Evolutionary conservation across 805 yeast genomes (phyloP).

Genomic region (Yueomyces sinensis): DNA sequence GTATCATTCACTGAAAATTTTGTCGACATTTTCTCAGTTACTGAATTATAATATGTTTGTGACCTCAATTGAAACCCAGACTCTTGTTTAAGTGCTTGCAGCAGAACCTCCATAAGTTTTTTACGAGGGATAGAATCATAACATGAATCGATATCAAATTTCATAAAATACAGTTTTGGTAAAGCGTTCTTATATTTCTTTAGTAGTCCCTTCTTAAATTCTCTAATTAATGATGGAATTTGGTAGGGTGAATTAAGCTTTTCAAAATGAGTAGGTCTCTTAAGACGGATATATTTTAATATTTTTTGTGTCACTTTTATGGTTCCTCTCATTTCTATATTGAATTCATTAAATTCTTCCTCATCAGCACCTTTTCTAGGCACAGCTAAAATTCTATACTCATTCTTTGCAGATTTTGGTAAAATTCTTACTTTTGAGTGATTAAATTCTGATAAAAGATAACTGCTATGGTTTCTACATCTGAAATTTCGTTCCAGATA

Average conservation of each 20-base stretch:
- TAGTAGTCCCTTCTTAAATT: constrained; percentile 24
- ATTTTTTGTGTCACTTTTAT: constrained; percentile 33
- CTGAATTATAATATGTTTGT: constrained; percentile 11
- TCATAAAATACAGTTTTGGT: constrained; percentile 37
- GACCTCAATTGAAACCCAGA: constrained; percentile 20
- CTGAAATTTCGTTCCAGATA: constrained; percentile 20
- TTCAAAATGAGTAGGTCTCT: constrained; percentile 16
- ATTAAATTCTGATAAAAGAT: constrained; percentile 8
- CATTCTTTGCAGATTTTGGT: constrained; percentile 40
- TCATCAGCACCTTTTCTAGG: constrained; percentile 32
- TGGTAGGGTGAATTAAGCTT: constrained; percentile 33
- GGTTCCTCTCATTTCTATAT: constrained; percentile 24
- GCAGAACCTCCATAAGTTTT: constrained; percentile 26
- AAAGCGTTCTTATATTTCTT: constrained; percentile 7
- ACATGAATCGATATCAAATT: constrained; percentile 67
- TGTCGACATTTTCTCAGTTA: constrained; percentile 4
- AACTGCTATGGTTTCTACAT: constrained; percentile 14
- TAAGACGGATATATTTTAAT: constrained; percentile 23
- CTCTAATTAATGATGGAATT: constrained; percentile 27
- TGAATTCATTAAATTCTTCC: constrained; percentile 24
- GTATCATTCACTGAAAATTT: constrained; percentile 12
- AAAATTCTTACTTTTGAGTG: constrained; percentile 36
- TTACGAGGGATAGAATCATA: constrained; percentile 56
- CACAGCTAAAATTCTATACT: constrained; percentile 46
- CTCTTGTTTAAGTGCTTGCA: constrained; percentile 7